Conservation (phyloP, 1,284 basidiomycete genomes). For the Apiotrichum laibachii region DNA sequence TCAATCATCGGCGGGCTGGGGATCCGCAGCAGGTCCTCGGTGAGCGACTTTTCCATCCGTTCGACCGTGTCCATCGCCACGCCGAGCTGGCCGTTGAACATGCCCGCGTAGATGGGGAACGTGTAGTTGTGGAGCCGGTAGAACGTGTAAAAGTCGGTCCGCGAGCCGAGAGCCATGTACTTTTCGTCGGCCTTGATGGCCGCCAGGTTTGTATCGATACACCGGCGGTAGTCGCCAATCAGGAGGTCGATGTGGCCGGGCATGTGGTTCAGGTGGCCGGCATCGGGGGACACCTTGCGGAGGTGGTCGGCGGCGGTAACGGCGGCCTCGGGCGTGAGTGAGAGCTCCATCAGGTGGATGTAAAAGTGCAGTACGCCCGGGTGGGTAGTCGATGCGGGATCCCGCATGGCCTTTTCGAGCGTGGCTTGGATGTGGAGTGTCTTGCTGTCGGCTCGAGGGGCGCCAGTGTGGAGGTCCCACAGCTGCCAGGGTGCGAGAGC, state of each 20-base stretch:
- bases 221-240: constrained; percentile 43
- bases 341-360: constrained; percentile 48
- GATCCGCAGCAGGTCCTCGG: constrained; percentile 28
- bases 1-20: constrained; percentile 31
- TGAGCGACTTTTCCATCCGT: constrained; percentile 31
- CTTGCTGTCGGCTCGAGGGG: constrained; percentile 19
- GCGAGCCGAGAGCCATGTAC: constrained; percentile 23
- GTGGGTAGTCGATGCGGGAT: constrained; percentile 22
- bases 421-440: constrained; percentile 30
- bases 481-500: constrained; percentile 41
- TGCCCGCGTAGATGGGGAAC: constrained; percentile 43
- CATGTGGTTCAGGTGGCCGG: constrained; percentile 45
- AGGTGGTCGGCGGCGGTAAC: constrained; percentile 34
- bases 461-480: constrained; percentile 42
- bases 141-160: constrained; percentile 36
- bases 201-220: constrained; percentile 31
- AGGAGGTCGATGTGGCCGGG: constrained; percentile 45
- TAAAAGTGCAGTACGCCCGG: constrained; percentile 44
- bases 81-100: constrained; percentile 41
- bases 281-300: constrained; percentile 37
- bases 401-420: constrained; percentile 30
- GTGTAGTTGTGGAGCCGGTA: constrained; percentile 44
- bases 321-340: constrained; percentile 36
- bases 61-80: constrained; percentile 33
- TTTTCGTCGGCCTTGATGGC: constrained; percentile 40